Evolutionary conservation across 2,329 filamentous ascomycete genomes (phyloP), one percentile per base, ranked within the genome.

Genomic region (Apiospora phragmitis): DNA sequence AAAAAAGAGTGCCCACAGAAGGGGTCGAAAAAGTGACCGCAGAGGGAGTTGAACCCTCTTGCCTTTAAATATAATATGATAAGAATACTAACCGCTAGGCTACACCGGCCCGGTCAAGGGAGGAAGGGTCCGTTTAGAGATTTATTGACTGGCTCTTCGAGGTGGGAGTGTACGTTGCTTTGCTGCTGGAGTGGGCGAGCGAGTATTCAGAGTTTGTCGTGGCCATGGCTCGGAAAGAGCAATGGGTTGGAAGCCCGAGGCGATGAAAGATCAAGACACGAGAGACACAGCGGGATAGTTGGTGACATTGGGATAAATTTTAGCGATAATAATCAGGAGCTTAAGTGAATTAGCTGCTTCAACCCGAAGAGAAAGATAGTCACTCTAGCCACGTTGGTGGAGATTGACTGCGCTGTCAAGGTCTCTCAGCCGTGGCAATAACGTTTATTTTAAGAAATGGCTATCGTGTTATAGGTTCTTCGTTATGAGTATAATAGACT

Each of bases 41-140:
- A 59, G 51, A 59, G 51, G 51, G 51, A 59, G 29, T 59, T 59
- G 51, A 32, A 59, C 51, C 51, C 51, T 59, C 51, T 59, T 35
- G 16, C 51, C 29, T 59, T 35, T 35, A 35, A 59, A 29, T 59
- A 59, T 59, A 35, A 35, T 35, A 59, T 32, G 16, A 59, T 59
- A 59, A 59, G 51, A 59, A 9, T 59, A 59, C 51, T 59, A 59
- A 29, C 16, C 51, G 29, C 51, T 59, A n/a, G 29, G 51, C 51
- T 59, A 59, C 26, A 35, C 51, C 29, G 29, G 26, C 16, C 51
- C 51, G 51, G 51, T 35, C 51, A 32, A 21, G 16, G 16, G 49
- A 55, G 26, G 29, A 32, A 59, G 26, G 16, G 47, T 26, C n/a
- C 26, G 11, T 49, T 26, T 49, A 9, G n/a, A 11, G 1, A n/a